Evolutionary conservation across 768 basidiomycete species (phyloP).

Genomic region (Pleurotus sapidus): DNA sequence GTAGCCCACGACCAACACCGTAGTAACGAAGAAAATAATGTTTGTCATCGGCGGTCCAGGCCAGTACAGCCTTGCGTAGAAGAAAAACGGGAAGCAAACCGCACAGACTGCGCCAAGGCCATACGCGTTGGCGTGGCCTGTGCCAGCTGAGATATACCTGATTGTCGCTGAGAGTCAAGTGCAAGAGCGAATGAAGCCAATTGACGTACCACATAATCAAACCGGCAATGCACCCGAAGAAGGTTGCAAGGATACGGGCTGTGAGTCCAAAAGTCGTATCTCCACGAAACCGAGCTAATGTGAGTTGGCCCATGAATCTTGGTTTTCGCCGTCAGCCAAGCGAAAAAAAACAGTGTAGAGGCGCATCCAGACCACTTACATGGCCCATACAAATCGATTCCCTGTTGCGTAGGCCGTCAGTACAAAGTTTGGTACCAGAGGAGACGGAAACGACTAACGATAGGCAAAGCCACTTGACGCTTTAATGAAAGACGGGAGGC

Average conservation of each 20-base stretch:
- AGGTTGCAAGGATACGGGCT: slow-evolving; percentile 60
- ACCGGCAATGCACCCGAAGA: slow-evolving; percentile 61
- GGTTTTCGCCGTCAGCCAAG: background rate
- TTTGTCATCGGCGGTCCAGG: slow-evolving; percentile 73
- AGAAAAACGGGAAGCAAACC: slow-evolving; percentile 71
- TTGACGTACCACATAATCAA: slow-evolving; percentile 62
- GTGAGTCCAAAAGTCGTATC: slow-evolving; percentile 70
- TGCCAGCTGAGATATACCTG: slow-evolving; percentile 72
- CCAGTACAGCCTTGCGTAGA: slow-evolving; percentile 70
- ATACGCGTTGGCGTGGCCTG: slow-evolving; percentile 57
- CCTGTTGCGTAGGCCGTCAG: slow-evolving; percentile 27
- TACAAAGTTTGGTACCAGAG: background rate
- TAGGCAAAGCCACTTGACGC: slow-evolving; percentile 57
- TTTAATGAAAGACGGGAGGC: slow-evolving; percentile 57
- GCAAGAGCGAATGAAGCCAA: background rate
- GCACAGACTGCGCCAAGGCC: slow-evolving; percentile 68
- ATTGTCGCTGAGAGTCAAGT: background rate
- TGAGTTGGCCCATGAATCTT: slow-evolving; percentile 76
- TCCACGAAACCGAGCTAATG: slow-evolving; percentile 67
- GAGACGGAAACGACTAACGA: slow-evolving; percentile 31
- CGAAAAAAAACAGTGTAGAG: background rate
- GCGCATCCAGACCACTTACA: slow-evolving; percentile 39
- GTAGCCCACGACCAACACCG: slow-evolving; percentile 66
- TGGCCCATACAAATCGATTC: slow-evolving; percentile 68
- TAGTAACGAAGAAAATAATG: slow-evolving; percentile 65